Base-by-base conservation (phyloP, 306 rosid species). In the Quercus aquifolioides region DNA sequence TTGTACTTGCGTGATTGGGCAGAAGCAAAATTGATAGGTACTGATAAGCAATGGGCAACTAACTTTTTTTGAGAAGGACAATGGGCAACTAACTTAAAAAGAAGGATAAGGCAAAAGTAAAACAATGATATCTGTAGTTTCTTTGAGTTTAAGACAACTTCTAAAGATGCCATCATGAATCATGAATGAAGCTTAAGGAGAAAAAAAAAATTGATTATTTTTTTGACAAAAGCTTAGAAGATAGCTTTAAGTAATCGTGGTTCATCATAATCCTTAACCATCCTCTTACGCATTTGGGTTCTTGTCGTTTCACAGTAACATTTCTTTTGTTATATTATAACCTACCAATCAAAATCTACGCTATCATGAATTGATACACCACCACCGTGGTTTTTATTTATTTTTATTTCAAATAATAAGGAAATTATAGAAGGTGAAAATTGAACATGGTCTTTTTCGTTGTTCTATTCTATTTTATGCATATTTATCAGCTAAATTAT, bases 91-190 rank as follows among this genome's bases (percentile, higher is more conserved):
- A 73, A 79, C 74, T 23, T 23, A 64, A 19, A 74, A 74, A 38
- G 14, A 38, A 4, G 54, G 74, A 75, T 41, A 62, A 41, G 70
- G 28, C 43, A 3, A 71, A 71, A 4, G 67, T 15, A 52, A 49
- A 76, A 69, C 33, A 74, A 73, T 59, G 68, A 82, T 69, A 26
- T 30, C 19, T 54, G 54, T 7, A 56, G 68, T 82, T 74, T 70
- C 94, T 84, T 86, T 30, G 78, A 82, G 74, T 77, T 70, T 6
- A 90, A 90, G 94, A 49, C 82, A 90, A 49, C 60, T 78, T 65
- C 60, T 72, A 86, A 71, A 75, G 15, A 79, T 60, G 57, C 67
- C 6, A 76, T 28, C 75, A n/a, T 68, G 46, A 41, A 41, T 41
- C 46, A 41, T 41, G 46, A 41, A 41, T 49, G 14, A 57, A 62